Base-by-base conservation (phyloP, 108 stramenopile species). In the Epipyxis sp. region DNA sequence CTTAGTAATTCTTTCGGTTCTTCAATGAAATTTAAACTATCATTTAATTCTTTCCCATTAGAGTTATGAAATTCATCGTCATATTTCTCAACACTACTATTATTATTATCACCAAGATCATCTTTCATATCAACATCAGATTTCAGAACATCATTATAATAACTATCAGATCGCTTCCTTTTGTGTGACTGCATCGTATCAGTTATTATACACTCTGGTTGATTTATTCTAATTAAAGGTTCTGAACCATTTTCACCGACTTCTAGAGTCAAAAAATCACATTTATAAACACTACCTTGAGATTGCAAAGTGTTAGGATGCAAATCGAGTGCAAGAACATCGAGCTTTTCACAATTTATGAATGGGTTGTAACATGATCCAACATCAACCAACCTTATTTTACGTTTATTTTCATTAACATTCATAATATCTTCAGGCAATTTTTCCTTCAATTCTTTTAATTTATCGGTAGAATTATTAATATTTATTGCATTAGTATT, bases 361-460 rank as follows among this genome's bases (percentile, higher is more conserved):
- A 74, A 37, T 32, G 71, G 71, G 71, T 74, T 74, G 25, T 74
- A 74, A 42, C 71, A 74, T 13, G 41, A 43, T 39, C 71, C 71
- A 39, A 74, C 71, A 32, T 74, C 71, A 13, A 74, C 10, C 27
- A 74, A 37, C 6, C 34, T 27, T 6, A 74, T 27, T 10, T 34
- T 39, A 37, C 71, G 44, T 6, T 29, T 27, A 10, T 27, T 10
- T 32, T 37, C 25, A 16, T 39, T 16, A 10, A 3, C n/a, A 27
- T 39, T 39, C 6, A 30, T 27, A 34, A 10, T 13, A 32, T 16
- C 71, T 27, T 74, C 44, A 34, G 3, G 6, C 27, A 34, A 29
- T 10, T 16, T 32, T 29, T 16, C 34, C 6, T 10, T 3, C 6
- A 3, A 29, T 10, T 16, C 13, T 10, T 37, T 65, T 29, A 29